Base-by-base conservation (phyloP, 805 yeast genomes). In the Candida ascalaphidarum region DNA sequence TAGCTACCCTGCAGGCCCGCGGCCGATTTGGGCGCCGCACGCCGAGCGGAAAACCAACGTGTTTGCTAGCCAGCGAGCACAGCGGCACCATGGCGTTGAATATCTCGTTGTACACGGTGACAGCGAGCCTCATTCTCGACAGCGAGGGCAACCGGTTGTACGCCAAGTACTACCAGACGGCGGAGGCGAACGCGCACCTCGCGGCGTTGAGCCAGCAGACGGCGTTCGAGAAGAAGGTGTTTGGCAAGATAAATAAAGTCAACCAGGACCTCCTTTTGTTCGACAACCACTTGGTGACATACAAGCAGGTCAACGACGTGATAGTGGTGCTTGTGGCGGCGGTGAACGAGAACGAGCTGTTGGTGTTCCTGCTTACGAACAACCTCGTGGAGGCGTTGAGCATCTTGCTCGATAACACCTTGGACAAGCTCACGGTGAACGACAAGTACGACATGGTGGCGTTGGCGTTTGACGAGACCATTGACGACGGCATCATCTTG, bases 401-500 rank as follows among this genome's bases (percentile, higher is more conserved):
- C 41, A 74, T 83, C 34, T 68, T 88, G 27, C 63, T 88, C 35
- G 74, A 70, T 41, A 67, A 62, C 40, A 70, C 81, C 10, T 62
- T 88, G 37, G 97, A 92, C 55, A 83, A 77, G 52, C 68, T 77
- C 40, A 71, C 88, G 3, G 61, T 89, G 25, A 71, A 77, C 44
- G 95, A 83, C 39, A 74, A 79, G 50, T 92, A 80, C 50, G 98
- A 92, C 55, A 67, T 83, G 65, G 80, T 86, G 21, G 66, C 84
- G 24, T 68, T 92, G 52, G 83, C 94, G 4, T 71, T 88, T 24
- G 98, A 92, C 54, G 97, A 92, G 58, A 71, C 94, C 7, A 66
- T 92, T 27, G 98, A 92, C 50, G 94, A 88, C 50, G 98, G 97
- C 22, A 75, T 92, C 38, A 76, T 92, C 32, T 68, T 92, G 41